These are phyloP conservation scores for Pterocarpus santalinus DNA, from an alignment of 306 rosid genomes.

Conservation along the genomic window DNA sequence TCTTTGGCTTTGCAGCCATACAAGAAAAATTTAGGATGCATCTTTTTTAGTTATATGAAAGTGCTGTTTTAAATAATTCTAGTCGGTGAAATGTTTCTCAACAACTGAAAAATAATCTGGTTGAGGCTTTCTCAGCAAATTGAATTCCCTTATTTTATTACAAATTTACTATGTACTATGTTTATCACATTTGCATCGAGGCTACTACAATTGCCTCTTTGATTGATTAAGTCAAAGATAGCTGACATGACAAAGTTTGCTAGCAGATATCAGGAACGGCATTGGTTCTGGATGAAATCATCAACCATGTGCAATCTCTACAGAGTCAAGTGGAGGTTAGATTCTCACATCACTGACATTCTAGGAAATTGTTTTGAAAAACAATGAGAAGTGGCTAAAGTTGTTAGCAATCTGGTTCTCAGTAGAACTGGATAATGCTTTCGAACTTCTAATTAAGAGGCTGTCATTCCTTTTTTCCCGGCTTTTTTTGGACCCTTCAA, in stretches of 20 bases:
- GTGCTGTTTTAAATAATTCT: conserved; percentile 16
- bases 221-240: conserved; percentile 31
- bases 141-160: neutral
- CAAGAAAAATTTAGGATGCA: neutral
- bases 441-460: conserved; percentile 20
- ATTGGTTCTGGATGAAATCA: conserved; percentile 92
- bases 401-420: conserved; percentile 36
- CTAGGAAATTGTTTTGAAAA: conserved; percentile 46
- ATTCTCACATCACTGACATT: conserved; percentile 47
- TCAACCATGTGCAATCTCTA: conserved; percentile 93
- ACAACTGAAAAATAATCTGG: neutral
- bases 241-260: conserved; percentile 44
- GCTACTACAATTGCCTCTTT: conserved; percentile 5
- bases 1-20: neutral
- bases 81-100: conserved; percentile 13
- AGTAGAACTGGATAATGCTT: conserved; percentile 18
- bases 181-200: conserved; percentile 12
- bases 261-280: conserved; percentile 95
- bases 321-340: conserved; percentile 98
- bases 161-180: conserved; percentile 5
- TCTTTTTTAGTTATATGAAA: neutral
- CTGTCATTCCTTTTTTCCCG: neutral
- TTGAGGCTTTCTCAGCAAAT: conserved; percentile 4
- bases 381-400: conserved; percentile 43
- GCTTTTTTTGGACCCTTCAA: conserved; percentile 20